Evolutionary conservation across 345 rosid genomes (phyloP), one percentile per base, ranked within the genome.

Genomic region (Hibiscus syriacus): DNA sequence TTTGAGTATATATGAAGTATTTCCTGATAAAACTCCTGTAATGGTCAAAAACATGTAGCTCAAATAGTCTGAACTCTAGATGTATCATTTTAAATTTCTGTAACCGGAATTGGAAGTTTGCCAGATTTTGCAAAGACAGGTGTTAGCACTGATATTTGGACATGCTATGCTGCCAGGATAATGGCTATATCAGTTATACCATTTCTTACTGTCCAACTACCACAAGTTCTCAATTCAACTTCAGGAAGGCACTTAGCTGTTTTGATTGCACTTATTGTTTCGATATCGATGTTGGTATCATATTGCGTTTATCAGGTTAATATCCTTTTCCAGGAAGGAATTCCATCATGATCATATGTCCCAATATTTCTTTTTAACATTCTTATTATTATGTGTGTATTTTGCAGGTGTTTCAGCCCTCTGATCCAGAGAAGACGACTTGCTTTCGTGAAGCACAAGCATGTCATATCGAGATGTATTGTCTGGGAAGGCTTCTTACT

Each of bases 281-380:
- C 96, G 0, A 9, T 80, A 23, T 13, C 23, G 2, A 78, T 93
- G 85, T 70, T 93, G 82, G 62, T 90, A 65, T 73, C 92, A 61
- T 93, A 93, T 76, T 90, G 98, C 76, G 76, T 87, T 54, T 93
- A 90, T 80, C 98, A 93, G 94, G 98, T 93, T 9, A 78, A 36
- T 41, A 23, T 11, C 41, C 3, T 48, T 23, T 64, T 63, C 32
- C 10, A 32, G 57, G 12, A 32, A 55, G 14, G 2, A 58, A 20
- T 27, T 32, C 19, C n/a, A n/a, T n/a, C 6, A 17, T 46, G 27
- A 39, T 13, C 65, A 23, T 55, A 32, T 58, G 43, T n/a, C 9
- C 6, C 41, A 32, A 7, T 58, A 10, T 19, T 59, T 27, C 16
- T 29, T 27, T 14, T 27, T 29, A 29, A 16, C 23, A 8, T 55